Percentiles rank a stretch among this genome's conserved stretches.
phyloP scores from a whole-genome alignment of 108 stramenopile species.

The Parietichytrium sp. region DNA sequence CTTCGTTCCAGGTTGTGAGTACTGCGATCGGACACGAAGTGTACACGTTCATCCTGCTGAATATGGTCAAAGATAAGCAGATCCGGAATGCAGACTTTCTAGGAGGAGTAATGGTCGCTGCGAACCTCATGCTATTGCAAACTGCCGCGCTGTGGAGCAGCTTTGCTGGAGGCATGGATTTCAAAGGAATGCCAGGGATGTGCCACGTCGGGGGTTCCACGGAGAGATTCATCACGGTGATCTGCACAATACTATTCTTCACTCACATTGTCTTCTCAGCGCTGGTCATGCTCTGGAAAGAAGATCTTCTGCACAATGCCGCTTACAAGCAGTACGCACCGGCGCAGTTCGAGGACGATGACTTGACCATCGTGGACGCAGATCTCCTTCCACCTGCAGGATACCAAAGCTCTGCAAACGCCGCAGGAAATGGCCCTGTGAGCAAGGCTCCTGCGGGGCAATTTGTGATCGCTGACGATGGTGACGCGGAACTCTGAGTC shows the following conservation, averaged over 20 bases:
- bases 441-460: no score
- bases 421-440: no score
- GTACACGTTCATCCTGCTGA: slow-evolving; percentile 6
- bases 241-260: neutral
- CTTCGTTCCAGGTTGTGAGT: slow-evolving; percentile 17
- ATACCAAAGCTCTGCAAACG: no score
- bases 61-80: neutral
- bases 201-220: neutral
- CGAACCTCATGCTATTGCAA: slow-evolving; percentile 20
- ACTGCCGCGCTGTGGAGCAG: slow-evolving; percentile 29
- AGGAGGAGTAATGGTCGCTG: neutral
- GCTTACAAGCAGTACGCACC: neutral
- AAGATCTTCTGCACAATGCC: neutral
- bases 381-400: no score
- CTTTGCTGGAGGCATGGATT: slow-evolving; percentile 1
- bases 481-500: no score
- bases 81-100: slow-evolving; percentile 12
- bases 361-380: no score
- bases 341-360: no score
- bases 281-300: neutral
- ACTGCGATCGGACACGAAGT: slow-evolving; percentile 18
- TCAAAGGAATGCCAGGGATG: neutral
- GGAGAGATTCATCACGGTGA: neutral
- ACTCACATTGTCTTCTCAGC: neutral
- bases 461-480: no score